These are phyloP conservation scores for Salix caprea DNA, from an alignment of 345 rosid species.

Conservation along the genomic window DNA sequence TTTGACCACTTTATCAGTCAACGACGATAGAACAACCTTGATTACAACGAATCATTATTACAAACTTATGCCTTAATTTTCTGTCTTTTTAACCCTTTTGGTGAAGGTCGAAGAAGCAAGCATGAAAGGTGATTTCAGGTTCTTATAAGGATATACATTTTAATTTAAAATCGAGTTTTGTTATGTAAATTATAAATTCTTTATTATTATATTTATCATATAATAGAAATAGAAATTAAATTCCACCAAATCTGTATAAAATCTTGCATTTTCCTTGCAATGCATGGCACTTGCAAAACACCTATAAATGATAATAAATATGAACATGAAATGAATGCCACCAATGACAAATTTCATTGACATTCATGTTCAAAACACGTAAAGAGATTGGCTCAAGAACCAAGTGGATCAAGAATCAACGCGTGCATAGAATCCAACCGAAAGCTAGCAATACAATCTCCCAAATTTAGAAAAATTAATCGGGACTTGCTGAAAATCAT, in stretches of 20 bases:
- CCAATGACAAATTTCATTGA: not conserved
- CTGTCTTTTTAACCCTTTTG: not conserved
- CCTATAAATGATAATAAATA: not conserved
- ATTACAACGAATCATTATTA: not conserved
- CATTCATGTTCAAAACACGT: not conserved
- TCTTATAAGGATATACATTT: too few relatives aligned
- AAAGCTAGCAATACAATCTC: conserved; percentile 9
- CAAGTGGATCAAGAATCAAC: not conserved
- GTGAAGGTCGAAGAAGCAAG: not conserved
- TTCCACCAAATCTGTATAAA: not conserved
- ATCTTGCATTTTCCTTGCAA: not conserved
- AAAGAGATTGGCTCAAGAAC: not conserved
- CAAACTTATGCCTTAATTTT: not conserved
- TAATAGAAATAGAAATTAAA: not conserved
- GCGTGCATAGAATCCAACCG: conserved; percentile 11
- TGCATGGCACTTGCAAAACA: conserved; percentile 8
- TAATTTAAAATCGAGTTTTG: too few relatives aligned
- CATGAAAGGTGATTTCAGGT: too few relatives aligned
- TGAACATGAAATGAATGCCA: not conserved
- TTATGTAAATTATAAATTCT: too few relatives aligned
- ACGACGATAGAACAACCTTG: not conserved
- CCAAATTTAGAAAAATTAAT: not conserved
- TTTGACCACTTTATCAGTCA: not conserved
- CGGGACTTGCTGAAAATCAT: not conserved
- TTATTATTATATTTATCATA: too few relatives aligned